These are phyloP conservation scores for Cryomyces minteri DNA, from an alignment of 495 filamentous ascomycete species.

Conservation along the genomic window DNA sequence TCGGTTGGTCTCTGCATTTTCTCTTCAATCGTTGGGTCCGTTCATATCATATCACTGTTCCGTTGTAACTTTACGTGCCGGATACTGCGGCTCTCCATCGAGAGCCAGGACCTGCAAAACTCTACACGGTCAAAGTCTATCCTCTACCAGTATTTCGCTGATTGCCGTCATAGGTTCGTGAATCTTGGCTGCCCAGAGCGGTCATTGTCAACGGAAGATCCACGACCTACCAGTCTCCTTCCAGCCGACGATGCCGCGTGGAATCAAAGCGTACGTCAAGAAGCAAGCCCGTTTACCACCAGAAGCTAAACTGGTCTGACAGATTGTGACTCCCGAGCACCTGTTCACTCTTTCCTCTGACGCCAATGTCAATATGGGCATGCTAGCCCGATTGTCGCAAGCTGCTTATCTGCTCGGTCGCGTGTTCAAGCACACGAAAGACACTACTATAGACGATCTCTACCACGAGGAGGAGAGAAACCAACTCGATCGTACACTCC, in stretches of 20 bases:
- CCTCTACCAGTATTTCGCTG: not conserved
- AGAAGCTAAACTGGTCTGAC: not conserved
- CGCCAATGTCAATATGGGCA: conserved; percentile 5
- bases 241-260: conserved; percentile 3
- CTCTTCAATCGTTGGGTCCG: not conserved
- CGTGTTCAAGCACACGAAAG: not conserved
- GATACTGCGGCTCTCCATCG: no score
- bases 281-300: not conserved
- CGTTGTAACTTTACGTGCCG: no score
- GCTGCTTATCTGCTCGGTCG: conserved; percentile 5
- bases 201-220: conserved; percentile 5
- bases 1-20: conserved; percentile 3
- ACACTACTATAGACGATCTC: not conserved
- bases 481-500: conserved; percentile 19
- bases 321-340: conserved; percentile 1
- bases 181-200: conserved; percentile 6
- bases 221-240: conserved; percentile 2
- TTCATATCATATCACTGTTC: no score
- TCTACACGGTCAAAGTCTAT: not conserved
- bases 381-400: conserved; percentile 6
- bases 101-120: not conserved
- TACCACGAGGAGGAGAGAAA: conserved; percentile 1
- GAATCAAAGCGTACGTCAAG: conserved; percentile 4
- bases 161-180: conserved; percentile 2
- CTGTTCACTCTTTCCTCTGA: conserved; percentile 2